Evolutionary conservation across 768 basidiomycete genomes (phyloP), one percentile per base, ranked within the genome.

Genomic region (Artomyces pyxidatus): DNA sequence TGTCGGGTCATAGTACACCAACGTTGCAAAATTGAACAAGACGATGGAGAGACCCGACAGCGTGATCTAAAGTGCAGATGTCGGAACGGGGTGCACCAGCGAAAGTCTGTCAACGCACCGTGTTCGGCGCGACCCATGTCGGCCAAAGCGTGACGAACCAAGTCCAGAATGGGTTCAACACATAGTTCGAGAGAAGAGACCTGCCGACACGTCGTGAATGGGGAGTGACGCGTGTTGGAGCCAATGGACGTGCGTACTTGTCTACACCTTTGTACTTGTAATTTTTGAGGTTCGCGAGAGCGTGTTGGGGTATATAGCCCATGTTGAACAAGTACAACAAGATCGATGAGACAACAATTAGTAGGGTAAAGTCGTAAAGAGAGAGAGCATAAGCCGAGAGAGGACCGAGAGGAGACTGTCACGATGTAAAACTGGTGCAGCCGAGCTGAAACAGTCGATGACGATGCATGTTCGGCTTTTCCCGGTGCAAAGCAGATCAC

Each of bases 141-240:
- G 93, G 93, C 81, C 88, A 94, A 22, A 93, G 72, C 4, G 80
- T 91, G 47, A 95, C 87, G 53, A 95, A 80, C 87, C 87, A 88
- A 28, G 73, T 88, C 92, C 93, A 96, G 67, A 85, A 95, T 3
- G 87, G 88, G 38, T 81, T 78, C 46, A 97, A 71, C 21, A 93
- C 68, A 64, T 85, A 83, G 60, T 77, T 73, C 32, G 89, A 89
- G 2, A 87, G 58, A 27, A 88, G 56, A 8, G 90, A 94, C 63
- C 89, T 92, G 38, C 14, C 11, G 10, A 30, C 6, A 22, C 12
- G 26, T 19, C 9, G 21, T 16, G 21, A 23, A 37, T 27, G 30
- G 32, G 22, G 48, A 30, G 14, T n/a, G 30, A 64, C 78, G n/a
- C n/a, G n/a, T n/a, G n/a, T n/a, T n/a, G n/a, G n/a, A n/a, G n/a